A percentile compares a stretch with the other conserved stretches of the same genome.
phyloP scores from a whole-genome alignment of 495 filamentous ascomycete species.

The Podospora australis region DNA sequence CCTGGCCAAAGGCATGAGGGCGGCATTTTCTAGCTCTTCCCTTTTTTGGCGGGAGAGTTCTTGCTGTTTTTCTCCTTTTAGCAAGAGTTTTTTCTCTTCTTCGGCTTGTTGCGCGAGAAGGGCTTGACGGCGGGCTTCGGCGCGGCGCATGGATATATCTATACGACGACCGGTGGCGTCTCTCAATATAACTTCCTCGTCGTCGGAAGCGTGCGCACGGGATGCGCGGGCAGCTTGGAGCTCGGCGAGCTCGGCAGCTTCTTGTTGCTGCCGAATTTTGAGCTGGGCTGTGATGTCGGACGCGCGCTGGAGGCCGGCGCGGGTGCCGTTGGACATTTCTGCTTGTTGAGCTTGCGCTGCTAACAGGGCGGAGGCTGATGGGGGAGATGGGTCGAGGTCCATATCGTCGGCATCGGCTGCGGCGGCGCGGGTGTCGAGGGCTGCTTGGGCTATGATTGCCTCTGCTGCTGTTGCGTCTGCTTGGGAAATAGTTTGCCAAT shows the following conservation, averaged over 20 bases:
- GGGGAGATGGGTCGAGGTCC: neutral
- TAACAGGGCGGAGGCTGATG: too few species aligned
- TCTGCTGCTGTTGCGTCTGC: slow-evolving; percentile 65
- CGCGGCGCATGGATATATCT: slow-evolving; percentile 82
- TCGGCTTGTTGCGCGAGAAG: slow-evolving; percentile 65
- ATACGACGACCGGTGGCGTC: slow-evolving; percentile 89
- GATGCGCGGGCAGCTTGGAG: slow-evolving; percentile 24
- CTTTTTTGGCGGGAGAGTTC: slow-evolving; percentile 53
- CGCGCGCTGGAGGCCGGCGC: slow-evolving; percentile 80
- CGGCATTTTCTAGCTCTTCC: slow-evolving; percentile 66
- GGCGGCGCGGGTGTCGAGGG: slow-evolving; percentile 51
- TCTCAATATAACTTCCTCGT: slow-evolving; percentile 80
- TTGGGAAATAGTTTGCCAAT: slow-evolving; percentile 67
- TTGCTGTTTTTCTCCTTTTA: slow-evolving; percentile 70
- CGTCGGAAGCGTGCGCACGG: slow-evolving; percentile 26
- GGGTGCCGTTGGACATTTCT: slow-evolving; percentile 78
- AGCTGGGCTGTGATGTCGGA: slow-evolving; percentile 72
- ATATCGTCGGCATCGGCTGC: slow-evolving; percentile 38
- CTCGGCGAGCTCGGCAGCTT: slow-evolving; percentile 42
- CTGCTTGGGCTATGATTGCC: slow-evolving; percentile 71
- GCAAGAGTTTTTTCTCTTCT: slow-evolving; percentile 52
- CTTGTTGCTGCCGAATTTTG: slow-evolving; percentile 42
- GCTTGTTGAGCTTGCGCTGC: neutral
- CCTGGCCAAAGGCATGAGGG: slow-evolving; percentile 71
- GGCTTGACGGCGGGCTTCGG: slow-evolving; percentile 68